Evolutionary conservation across 2,329 filamentous ascomycete genomes (phyloP).

Genomic region (Cytospora schulzeri): DNA sequence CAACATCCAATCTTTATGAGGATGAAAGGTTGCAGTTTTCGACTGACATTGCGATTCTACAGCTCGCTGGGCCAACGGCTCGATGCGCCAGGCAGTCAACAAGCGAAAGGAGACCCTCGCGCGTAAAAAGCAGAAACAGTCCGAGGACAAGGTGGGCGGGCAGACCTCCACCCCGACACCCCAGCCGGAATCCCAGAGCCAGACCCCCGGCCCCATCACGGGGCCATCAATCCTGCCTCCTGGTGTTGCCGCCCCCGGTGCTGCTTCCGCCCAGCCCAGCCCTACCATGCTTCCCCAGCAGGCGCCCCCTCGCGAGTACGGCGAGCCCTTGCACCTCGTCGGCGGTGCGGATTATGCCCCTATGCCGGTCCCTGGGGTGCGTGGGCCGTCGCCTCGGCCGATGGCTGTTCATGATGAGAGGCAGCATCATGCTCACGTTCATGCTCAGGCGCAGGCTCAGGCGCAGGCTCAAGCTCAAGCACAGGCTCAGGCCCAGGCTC

Average conservation of each 20-base stretch:
- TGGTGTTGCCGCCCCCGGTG: neutral
- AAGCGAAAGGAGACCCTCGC: slow-evolving; percentile 63
- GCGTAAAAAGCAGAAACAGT: slow-evolving; percentile 50
- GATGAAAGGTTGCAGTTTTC: neutral
- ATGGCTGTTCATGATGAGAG: neutral
- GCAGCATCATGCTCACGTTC: neutral
- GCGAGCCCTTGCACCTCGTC: neutral
- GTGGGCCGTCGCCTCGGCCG: neutral
- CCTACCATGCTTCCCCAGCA: slow-evolving; percentile 7
- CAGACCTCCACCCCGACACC: slow-evolving; percentile 22
- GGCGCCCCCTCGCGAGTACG: slow-evolving; percentile 5
- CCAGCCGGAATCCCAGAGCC: slow-evolving; percentile 20
- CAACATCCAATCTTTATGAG: neutral
- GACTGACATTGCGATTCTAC: slow-evolving; percentile 12
- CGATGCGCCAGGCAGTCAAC: slow-evolving; percentile 62
- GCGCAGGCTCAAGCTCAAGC: neutral
- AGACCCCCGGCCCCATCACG: slow-evolving; percentile 9
- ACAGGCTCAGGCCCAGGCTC: neutral
- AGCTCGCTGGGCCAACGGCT: slow-evolving; percentile 63
- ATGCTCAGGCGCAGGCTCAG: neutral
- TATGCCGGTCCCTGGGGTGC: neutral
- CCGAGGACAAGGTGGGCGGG: slow-evolving; percentile 21
- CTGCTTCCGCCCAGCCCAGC: neutral
- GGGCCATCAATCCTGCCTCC: slow-evolving; percentile 7
- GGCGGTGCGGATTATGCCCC: slow-evolving; percentile 1